Evolutionary conservation across 2,329 filamentous ascomycete species (phyloP).

Genomic region (Claviceps africana): DNA sequence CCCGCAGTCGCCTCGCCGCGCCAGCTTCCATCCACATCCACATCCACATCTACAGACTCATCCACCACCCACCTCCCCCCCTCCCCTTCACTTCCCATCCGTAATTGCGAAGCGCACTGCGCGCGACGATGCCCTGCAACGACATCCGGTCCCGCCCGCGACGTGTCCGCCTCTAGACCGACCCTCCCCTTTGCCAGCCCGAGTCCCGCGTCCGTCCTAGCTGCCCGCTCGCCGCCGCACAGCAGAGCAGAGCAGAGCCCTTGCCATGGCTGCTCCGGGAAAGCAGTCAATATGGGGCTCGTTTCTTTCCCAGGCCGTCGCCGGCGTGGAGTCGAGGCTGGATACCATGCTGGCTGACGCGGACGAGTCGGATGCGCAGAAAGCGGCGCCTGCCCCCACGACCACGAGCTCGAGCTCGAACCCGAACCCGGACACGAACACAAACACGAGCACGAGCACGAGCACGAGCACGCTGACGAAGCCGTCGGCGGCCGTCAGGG

Average conservation of each 20-base stretch:
- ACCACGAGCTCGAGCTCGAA: not conserved
- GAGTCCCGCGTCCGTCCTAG: not conserved
- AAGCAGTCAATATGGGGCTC: slow-evolving; percentile 54
- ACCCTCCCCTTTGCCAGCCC: not conserved
- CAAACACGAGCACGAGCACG: not conserved
- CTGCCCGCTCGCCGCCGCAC: not conserved
- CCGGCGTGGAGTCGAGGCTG: slow-evolving; percentile 82
- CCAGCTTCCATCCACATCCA: not conserved
- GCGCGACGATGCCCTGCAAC: not conserved
- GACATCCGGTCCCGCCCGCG: not conserved
- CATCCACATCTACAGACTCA: too few species aligned
- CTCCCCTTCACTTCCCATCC: not conserved
- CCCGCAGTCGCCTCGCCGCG: too few species aligned
- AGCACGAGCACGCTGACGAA: slow-evolving; percentile 8
- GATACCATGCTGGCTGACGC: slow-evolving; percentile 84
- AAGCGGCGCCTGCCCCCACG: not conserved
- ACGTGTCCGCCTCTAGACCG: not conserved
- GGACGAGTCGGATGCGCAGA: slow-evolving; percentile 29
- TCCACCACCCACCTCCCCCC: not conserved
- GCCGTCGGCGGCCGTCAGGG: slow-evolving; percentile 17
- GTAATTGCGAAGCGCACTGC: not conserved
- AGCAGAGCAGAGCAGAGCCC: too few species aligned
- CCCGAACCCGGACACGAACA: not conserved
- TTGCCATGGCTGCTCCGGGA: slow-evolving; percentile 32
- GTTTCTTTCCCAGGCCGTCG: slow-evolving; percentile 79